Evolutionary conservation across 2,329 filamentous ascomycete genomes (phyloP).

Genomic region (Sporothrix euskadiensis): DNA sequence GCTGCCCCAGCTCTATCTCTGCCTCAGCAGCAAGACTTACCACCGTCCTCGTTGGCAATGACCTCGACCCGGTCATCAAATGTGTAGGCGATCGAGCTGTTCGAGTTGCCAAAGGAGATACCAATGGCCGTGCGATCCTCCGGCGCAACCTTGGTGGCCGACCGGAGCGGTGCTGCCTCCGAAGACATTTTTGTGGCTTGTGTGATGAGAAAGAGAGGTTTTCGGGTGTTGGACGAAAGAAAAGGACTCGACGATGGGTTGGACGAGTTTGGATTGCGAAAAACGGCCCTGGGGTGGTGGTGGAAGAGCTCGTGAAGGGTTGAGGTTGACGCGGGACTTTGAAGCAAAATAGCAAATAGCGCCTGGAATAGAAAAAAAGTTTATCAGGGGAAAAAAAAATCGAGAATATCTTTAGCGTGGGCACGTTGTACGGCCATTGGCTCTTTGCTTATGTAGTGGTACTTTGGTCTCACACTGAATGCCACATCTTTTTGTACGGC

Average conservation of each 20-base stretch:
- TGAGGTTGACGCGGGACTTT: neutral
- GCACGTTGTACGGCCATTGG: slow-evolving; percentile 20
- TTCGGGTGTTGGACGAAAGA: neutral
- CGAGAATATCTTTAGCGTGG: slow-evolving; percentile 16
- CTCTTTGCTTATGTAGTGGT: neutral
- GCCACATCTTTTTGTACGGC: neutral
- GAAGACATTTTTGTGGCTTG: slow-evolving; percentile 28
- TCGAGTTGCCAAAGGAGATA: slow-evolving; percentile 96
- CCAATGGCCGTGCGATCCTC: slow-evolving; percentile 75
- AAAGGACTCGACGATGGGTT: neutral
- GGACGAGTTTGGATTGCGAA: neutral
- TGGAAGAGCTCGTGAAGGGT: neutral
- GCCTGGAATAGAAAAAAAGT: slow-evolving; percentile 21
- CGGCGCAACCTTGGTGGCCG: slow-evolving; percentile 44
- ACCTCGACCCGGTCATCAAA: slow-evolving; percentile 94
- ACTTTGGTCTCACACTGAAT: neutral
- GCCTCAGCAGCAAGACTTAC: slow-evolving; percentile 50
- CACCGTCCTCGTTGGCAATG: slow-evolving; percentile 98
- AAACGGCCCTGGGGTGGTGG: neutral
- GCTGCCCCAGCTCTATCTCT: neutral
- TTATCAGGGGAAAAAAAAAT: slow-evolving; percentile 22
- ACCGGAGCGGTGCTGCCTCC: slow-evolving; percentile 21
- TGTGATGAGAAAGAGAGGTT: neutral
- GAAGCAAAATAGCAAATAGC: slow-evolving; percentile 11
- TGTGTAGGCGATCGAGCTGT: slow-evolving; percentile 94